A percentile compares a stretch with the other conserved stretches of the same genome.
Conservation (phyloP, 192 early-diverging fungal species). For the Phlyctochytrium arcticum region DNA sequence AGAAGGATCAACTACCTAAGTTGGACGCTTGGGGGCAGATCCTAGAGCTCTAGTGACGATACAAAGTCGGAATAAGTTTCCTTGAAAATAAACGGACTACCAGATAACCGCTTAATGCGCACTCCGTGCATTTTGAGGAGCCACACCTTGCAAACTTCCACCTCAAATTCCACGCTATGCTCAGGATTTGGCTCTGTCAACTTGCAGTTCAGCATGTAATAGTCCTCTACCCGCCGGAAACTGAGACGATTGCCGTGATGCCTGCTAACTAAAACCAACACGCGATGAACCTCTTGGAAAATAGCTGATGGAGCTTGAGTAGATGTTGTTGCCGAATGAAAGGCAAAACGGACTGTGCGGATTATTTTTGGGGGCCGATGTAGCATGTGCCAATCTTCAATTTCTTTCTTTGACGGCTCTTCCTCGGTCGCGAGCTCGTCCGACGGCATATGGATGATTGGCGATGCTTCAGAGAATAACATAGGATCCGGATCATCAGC, state of each 20-base stretch:
- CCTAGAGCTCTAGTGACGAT: constrained; percentile 8
- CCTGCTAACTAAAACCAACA: constrained; percentile 31
- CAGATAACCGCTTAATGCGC: constrained; percentile 49
- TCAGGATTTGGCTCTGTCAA: constrained; percentile 23
- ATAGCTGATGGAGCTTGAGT: constrained; percentile 39
- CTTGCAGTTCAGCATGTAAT: constrained; percentile 47
- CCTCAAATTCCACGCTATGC: constrained; percentile 49
- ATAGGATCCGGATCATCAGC: constrained; percentile 25
- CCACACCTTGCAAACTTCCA: constrained; percentile 66
- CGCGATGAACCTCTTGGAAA: constrained; percentile 61
- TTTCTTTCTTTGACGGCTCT: constrained; percentile 46
- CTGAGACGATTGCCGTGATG: constrained; percentile 22
- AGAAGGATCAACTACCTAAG: too few relatives aligned
- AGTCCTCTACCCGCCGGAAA: constrained; percentile 40
- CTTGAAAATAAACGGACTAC: constrained; percentile 48
- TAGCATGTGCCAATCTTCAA: constrained; percentile 53
- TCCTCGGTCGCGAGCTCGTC: constrained; percentile 16
- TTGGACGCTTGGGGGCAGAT: too few relatives aligned
- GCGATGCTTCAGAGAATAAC: constrained; percentile 14
- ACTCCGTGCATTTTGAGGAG: constrained; percentile 54
- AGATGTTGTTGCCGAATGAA: constrained; percentile 48
- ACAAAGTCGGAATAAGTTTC: constrained; percentile 44
- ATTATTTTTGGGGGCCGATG: constrained; percentile 52
- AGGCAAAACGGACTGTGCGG: constrained; percentile 47
- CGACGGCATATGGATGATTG: background rate